Base-by-base conservation (phyloP, 768 basidiomycete genomes). In the Leccinum variicolor region DNA sequence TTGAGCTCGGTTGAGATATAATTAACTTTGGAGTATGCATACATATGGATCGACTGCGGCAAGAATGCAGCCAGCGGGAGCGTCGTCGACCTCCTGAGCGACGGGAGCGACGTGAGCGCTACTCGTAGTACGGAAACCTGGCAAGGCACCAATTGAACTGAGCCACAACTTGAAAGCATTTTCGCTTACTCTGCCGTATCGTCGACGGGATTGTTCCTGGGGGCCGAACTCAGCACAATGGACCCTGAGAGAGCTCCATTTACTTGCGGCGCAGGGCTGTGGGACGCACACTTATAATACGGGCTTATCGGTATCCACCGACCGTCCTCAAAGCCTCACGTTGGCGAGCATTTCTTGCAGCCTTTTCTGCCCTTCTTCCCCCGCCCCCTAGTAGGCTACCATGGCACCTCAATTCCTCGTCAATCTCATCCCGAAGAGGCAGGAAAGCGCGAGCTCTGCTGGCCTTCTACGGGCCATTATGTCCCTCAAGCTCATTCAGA, bases 401-500 rank as follows among this genome's bases (percentile, higher is more conserved):
- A 68, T 68, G 66, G 50, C 54, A 19, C 68, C 66, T 10, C 61
- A 31, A 31, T 85, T 85, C 61, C 55, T 82, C 23, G 68, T 62
- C 57, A 83, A 75, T 70, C 68, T 84, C 62, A 51, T 84, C 48
- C 84, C 84, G 21, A 75, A 64, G 55, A 76, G 75, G 59, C 83
- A 87, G 57, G 66, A 67, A 48, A 66, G 72, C 14, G 56, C 62
- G 11, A 64, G 69, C 49, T 62, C 75, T 39, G 68, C 75, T 39
- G 68, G 77, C 39, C 59, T 84, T 31, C 64, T 83, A 39, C 64
- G 70, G 6, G 83, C 79, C 9, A 65, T 87, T 49, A 54, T 52
- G 17, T 63, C 66, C 10, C 64, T 87, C 51, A 81, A 77, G 1
- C 81, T 73, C 72, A 62, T 82, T 4, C 84, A 87, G 62, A 81